Evolutionary conservation across 495 filamentous ascomycete genomes (phyloP).

Genomic region (Talaromyces adpressus): DNA sequence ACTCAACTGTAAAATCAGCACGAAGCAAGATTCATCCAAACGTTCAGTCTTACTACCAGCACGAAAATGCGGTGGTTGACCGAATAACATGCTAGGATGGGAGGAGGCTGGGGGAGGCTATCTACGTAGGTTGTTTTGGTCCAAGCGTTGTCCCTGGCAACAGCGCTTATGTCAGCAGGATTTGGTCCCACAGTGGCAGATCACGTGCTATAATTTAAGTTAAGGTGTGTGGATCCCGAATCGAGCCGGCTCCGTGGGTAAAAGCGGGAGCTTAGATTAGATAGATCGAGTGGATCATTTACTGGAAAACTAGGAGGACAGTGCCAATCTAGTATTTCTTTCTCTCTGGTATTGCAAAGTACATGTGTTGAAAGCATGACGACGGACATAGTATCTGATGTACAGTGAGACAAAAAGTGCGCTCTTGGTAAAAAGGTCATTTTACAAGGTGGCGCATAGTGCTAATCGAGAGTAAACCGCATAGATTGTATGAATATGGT

Average conservation of each 20-base stretch:
- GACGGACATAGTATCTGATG: background rate
- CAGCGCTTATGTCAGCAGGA: background rate
- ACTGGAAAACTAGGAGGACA: background rate
- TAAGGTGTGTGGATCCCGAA: conserved; percentile 2
- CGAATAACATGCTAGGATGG: background rate
- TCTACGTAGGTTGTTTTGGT: background rate
- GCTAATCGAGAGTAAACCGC: background rate
- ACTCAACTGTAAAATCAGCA: background rate
- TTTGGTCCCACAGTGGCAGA: background rate
- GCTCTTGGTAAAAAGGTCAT: background rate
- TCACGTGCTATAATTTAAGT: background rate
- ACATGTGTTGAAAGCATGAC: background rate
- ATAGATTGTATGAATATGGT: background rate
- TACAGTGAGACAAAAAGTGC: background rate
- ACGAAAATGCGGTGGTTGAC: conserved; percentile 3
- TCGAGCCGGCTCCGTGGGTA: background rate
- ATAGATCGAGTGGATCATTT: background rate
- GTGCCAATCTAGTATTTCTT: background rate
- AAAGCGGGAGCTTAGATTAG: conserved; percentile 1
- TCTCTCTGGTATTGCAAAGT: background rate
- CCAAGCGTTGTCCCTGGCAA: background rate
- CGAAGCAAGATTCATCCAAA: background rate
- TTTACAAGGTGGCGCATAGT: background rate
- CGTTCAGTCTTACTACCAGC: background rate
- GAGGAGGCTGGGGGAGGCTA: conserved; percentile 2